A percentile compares a stretch with the other conserved stretches of the same genome.
phyloP scores from a whole-genome alignment of 2,329 filamentous ascomycete genomes.

The Diaporthe sp. region DNA sequence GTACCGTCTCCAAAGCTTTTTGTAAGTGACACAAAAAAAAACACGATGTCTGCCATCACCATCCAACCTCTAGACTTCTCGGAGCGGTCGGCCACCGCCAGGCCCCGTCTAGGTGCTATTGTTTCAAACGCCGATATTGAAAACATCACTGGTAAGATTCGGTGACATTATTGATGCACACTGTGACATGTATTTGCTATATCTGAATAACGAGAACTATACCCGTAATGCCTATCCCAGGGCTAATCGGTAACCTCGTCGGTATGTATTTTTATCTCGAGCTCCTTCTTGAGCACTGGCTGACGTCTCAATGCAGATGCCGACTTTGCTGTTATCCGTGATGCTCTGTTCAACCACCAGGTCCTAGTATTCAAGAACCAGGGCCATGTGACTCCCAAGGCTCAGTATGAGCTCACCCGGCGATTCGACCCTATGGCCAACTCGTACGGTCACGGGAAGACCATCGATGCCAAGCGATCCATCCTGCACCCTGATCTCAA shows the following conservation, averaged over 20 bases:
- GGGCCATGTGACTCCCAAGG: constrained; percentile 71
- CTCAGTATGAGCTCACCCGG: constrained; percentile 80
- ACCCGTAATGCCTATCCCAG: constrained; percentile 56
- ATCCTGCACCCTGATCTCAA: constrained; percentile 85
- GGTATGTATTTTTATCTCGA: constrained; percentile 52
- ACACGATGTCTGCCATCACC: constrained; percentile 44
- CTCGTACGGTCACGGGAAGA: constrained; percentile 82
- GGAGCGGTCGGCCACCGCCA: constrained; percentile 57
- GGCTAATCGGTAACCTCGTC: constrained; percentile 70
- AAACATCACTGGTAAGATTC: constrained; percentile 68
- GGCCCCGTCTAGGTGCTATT: constrained; percentile 66
- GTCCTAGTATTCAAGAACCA: constrained; percentile 81
- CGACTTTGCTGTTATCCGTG: constrained; percentile 73
- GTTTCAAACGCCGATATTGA: constrained; percentile 72
- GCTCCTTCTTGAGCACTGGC: constrained; percentile 2
- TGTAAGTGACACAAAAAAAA: too few relatives aligned
- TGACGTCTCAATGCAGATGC: constrained; percentile 57
- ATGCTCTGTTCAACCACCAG: constrained; percentile 76
- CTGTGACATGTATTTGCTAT: constrained; percentile 39
- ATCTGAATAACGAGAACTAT: constrained; percentile 45
- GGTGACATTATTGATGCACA: neutral
- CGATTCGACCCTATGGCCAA: constrained; percentile 77
- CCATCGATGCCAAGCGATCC: constrained; percentile 71
- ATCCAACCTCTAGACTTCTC: constrained; percentile 54
- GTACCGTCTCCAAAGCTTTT: neutral